Percentiles rank a stretch among this genome's conserved stretches.
These are phyloP conservation scores for Scytalidium sp. DNA, from an alignment of 2,329 filamentous ascomycete species.

Conservation along the genomic window DNA sequence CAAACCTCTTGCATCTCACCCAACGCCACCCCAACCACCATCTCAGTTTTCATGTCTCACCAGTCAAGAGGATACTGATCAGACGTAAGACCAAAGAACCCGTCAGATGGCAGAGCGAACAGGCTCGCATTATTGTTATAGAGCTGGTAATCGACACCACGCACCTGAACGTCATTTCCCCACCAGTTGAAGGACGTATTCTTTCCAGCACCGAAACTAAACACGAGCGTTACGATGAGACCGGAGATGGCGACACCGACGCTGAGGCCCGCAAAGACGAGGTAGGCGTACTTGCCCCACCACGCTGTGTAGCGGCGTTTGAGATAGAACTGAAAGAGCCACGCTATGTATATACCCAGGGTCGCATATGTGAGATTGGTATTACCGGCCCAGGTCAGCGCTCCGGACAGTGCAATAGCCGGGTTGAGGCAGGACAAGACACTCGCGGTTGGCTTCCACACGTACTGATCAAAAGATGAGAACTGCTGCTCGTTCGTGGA, in stretches of 20 bases:
- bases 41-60: constrained; percentile 29
- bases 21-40: too few species aligned
- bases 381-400: constrained; percentile 25
- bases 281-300: constrained; percentile 28
- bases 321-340: constrained; percentile 25
- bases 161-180: constrained; percentile 1
- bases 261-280: constrained; percentile 22
- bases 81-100: background rate
- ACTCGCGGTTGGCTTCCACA: constrained; percentile 18
- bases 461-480: constrained; percentile 15
- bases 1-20: too few species aligned
- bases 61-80: background rate
- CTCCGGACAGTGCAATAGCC: constrained; percentile 24
- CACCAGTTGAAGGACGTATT: constrained; percentile 5
- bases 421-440: constrained; percentile 16
- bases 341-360: constrained; percentile 26
- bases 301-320: constrained; percentile 24
- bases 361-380: constrained; percentile 29
- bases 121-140: background rate
- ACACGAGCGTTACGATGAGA: constrained; percentile 12
- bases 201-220: constrained; percentile 13
- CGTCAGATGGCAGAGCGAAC: background rate
- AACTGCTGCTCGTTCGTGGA: constrained; percentile 15
- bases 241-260: constrained; percentile 14
- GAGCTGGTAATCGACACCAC: background rate